Conservation (phyloP, 2,329 filamentous ascomycete species). For the Cercospora zeae-maydis region DNA sequence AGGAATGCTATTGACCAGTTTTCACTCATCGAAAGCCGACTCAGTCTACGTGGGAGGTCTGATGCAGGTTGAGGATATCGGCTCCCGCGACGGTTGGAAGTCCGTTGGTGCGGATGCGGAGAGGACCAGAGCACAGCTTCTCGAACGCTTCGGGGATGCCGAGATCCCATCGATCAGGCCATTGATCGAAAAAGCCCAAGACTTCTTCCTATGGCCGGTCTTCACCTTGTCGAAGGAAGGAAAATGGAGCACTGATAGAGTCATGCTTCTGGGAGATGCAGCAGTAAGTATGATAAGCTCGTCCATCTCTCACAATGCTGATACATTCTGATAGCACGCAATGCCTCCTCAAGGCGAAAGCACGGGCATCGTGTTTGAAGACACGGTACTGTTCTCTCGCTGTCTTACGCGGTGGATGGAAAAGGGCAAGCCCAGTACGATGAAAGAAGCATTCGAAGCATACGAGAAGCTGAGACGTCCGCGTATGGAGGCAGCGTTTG, state of each 20-base stretch:
- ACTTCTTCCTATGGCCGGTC: constrained; percentile 47
- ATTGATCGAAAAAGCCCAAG: constrained; percentile 42
- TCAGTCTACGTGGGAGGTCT: constrained; percentile 45
- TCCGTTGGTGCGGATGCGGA: constrained; percentile 43
- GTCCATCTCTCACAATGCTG: neutral
- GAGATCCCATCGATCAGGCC: constrained; percentile 38
- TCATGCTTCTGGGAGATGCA: constrained; percentile 46
- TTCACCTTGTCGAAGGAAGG: constrained; percentile 45
- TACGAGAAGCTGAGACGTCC: constrained; percentile 47
- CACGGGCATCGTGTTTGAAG: constrained; percentile 53
- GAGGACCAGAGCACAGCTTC: constrained; percentile 42
- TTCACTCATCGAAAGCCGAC: constrained; percentile 37
- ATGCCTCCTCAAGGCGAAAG: constrained; percentile 53
- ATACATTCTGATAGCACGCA: constrained; percentile 36
- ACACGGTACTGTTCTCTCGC: constrained; percentile 49
- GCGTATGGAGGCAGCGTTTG: constrained; percentile 46
- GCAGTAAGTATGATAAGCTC: constrained; percentile 34
- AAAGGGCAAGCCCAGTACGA: constrained; percentile 35
- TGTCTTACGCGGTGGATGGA: constrained; percentile 45
- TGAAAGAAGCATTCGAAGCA: constrained; percentile 47
- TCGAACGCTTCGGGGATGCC: constrained; percentile 41
- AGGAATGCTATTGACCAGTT: constrained; percentile 46
- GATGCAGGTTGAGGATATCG: constrained; percentile 45
- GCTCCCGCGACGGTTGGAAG: constrained; percentile 46
- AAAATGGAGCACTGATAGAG: constrained; percentile 45